phyloP scores from a whole-genome alignment of 805 yeast species.

The Teunomyces barrocoloradensis region DNA sequence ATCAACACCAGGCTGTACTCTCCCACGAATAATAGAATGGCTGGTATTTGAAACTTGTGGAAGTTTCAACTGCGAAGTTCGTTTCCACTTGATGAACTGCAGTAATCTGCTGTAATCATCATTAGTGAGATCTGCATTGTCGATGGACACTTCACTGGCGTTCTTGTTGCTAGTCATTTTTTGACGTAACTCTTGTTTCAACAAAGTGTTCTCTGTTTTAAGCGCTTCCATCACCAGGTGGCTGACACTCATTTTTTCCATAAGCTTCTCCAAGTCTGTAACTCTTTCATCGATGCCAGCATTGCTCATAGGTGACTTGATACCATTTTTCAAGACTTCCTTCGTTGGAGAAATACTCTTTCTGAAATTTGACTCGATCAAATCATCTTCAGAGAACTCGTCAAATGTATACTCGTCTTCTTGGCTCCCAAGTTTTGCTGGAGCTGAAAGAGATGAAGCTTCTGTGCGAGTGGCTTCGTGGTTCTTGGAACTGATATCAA shows the following conservation, averaged over 20 bases:
- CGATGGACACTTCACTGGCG: conserved; percentile 15
- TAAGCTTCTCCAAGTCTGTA: conserved; percentile 13
- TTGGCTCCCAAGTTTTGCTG: neutral
- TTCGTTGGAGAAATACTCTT: neutral
- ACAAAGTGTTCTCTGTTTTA: conserved; percentile 12
- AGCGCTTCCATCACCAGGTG: conserved; percentile 14
- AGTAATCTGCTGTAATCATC: conserved; percentile 15
- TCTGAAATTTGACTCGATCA: neutral
- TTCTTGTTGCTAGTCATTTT: conserved; percentile 5
- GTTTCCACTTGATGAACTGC: conserved; percentile 34
- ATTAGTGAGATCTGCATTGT: conserved; percentile 20
- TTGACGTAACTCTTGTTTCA: conserved; percentile 10
- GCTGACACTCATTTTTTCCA: conserved; percentile 11
- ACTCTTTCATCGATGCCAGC: conserved; percentile 9
- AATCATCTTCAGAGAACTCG: conserved; percentile 17
- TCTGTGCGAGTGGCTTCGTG: conserved; percentile 13
- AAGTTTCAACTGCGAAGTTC: conserved; percentile 35
- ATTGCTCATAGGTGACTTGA: neutral
- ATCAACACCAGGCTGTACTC: conserved; percentile 32
- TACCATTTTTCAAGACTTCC: neutral
- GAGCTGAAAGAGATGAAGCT: conserved; percentile 3
- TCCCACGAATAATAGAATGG: conserved; percentile 21
- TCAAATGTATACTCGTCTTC: conserved; percentile 29
- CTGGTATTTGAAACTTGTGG: conserved; percentile 5
- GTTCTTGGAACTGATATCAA: conserved; percentile 12